Evolutionary conservation across 345 rosid species (phyloP), one percentile per base, ranked within the genome.

Genomic region (Carallia pectinifolia): DNA sequence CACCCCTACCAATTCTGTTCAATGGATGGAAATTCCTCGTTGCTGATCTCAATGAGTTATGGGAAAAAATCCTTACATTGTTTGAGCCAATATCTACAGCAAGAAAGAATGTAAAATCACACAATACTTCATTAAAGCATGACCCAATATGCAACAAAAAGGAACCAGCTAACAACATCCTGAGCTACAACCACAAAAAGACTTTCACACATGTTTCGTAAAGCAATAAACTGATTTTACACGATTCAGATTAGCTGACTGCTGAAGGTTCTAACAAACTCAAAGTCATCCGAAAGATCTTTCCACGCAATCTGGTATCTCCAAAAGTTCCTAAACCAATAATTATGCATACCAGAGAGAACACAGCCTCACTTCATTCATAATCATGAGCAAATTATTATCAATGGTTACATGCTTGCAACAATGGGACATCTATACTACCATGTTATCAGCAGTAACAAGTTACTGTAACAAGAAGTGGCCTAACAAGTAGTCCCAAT

Each of bases 21-120:
- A 90, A 76, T 67, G 88, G 90, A 74, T 85, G 88, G 70, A 91
- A 94, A 75, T 75, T 53, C 59, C 65, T 64, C 2, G 98, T 91
- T 18, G 97, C 97, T 31, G 95, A 90, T 84, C 92, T 80, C 77
- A 94, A 68, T 3, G 96, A 81, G 67, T 85, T 88, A 69, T 74
- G 90, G 17, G 91, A 81, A 78, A 91, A 88, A 29, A 88, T 82
- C 70, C 87, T 86, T 70, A 90, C 85, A 70, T 91, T 86, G 85
- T 77, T 65, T 68, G 91, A 79, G 50, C 80, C 80, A 74, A 91
- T 82, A 80, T 81, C 95, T 91, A 82, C 10, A 9, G 60, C 33
- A 55, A 70, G 60, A 13, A 55, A n/a, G 44, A 58, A 68, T 4
- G 61, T 67, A 12, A 79, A 71, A 40, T 55, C 54, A 48, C n/a